Evolutionary conservation across 2,329 filamentous ascomycete species (phyloP).

Genomic region (Botrytis fabae): DNA sequence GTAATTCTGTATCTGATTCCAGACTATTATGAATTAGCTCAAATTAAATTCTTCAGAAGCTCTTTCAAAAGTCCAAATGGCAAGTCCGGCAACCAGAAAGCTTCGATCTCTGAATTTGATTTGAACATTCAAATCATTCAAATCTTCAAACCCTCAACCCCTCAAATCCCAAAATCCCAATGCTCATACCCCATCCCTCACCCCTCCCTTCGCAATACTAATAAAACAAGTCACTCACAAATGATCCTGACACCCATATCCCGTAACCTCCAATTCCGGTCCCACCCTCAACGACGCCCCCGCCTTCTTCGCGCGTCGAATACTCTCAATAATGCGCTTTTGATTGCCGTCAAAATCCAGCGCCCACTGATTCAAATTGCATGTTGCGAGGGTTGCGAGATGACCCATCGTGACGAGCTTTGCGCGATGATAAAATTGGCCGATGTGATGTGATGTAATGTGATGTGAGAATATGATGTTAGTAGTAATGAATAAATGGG

Average conservation of each 20-base stretch:
- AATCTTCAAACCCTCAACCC: no score
- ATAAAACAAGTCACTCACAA: not conserved
- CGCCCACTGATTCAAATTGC: slow-evolving; percentile 21
- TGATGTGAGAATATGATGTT: not conserved
- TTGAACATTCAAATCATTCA: not conserved
- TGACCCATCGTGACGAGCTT: slow-evolving; percentile 16
- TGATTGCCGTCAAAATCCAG: slow-evolving; percentile 23
- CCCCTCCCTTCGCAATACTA: rapidly evolving
- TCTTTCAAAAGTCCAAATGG: not conserved
- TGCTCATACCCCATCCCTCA: not conserved
- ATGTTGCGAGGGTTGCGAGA: slow-evolving; percentile 19
- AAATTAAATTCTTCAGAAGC: not conserved
- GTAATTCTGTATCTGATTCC: slow-evolving; percentile 53
- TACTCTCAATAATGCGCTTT: slow-evolving; percentile 59
- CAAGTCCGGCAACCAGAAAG: not conserved
- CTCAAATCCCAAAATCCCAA: not conserved
- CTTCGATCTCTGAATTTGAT: not conserved
- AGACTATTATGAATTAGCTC: slow-evolving; percentile 26
- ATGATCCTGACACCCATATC: slow-evolving; percentile 65
- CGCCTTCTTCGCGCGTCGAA: slow-evolving; percentile 53
- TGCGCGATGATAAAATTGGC: not conserved
- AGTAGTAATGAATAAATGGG: not conserved
- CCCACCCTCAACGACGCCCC: slow-evolving; percentile 58
- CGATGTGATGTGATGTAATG: not conserved
- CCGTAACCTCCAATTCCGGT: slow-evolving; percentile 44